These are phyloP conservation scores for Alternaria gansuensis DNA, from an alignment of 2,329 filamentous ascomycete species.

Conservation along the genomic window DNA sequence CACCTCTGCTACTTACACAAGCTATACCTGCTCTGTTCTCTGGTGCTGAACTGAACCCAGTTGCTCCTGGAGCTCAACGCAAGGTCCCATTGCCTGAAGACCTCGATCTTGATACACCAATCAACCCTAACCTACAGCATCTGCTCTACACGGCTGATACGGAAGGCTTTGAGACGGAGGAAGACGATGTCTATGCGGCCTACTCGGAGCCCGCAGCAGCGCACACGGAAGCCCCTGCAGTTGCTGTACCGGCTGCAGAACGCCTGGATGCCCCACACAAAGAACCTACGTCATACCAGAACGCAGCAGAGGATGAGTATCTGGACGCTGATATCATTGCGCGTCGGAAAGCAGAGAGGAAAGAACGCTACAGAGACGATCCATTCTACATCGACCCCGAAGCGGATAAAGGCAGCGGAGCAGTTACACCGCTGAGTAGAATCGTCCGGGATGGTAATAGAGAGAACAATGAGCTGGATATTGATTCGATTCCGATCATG, in stretches of 20 bases:
- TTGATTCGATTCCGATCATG: conserved; percentile 96
- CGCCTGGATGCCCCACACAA: conserved; percentile 53
- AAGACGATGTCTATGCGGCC: conserved; percentile 58
- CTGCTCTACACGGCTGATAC: conserved; percentile 67
- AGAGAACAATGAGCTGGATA: conserved; percentile 76
- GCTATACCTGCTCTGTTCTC: conserved; percentile 88
- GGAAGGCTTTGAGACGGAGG: conserved; percentile 55
- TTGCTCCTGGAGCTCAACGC: conserved; percentile 80
- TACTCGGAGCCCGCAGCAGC: conserved; percentile 56
- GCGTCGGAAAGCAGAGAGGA: conserved; percentile 76
- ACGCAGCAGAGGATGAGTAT: conserved; percentile 59
- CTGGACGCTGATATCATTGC: conserved; percentile 79
- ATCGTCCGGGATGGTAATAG: conserved; percentile 74
- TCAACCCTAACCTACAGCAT: conserved; percentile 75
- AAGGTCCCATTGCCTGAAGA: conserved; percentile 83
- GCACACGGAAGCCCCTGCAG: conserved; percentile 26
- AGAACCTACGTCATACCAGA: conserved; percentile 56
- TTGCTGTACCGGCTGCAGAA: conserved; percentile 53
- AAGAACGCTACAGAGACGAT: conserved; percentile 87
- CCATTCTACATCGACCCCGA: conserved; percentile 85
- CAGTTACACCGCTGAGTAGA: conserved; percentile 79
- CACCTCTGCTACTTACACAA: conserved; percentile 86
- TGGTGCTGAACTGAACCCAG: conserved; percentile 90
- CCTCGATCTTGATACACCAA: conserved; percentile 80
- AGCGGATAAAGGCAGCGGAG: conserved; percentile 62